These are phyloP conservation scores for Rhodomyrtus tomentosa DNA, from an alignment of 345 rosid species.

Conservation along the genomic window DNA sequence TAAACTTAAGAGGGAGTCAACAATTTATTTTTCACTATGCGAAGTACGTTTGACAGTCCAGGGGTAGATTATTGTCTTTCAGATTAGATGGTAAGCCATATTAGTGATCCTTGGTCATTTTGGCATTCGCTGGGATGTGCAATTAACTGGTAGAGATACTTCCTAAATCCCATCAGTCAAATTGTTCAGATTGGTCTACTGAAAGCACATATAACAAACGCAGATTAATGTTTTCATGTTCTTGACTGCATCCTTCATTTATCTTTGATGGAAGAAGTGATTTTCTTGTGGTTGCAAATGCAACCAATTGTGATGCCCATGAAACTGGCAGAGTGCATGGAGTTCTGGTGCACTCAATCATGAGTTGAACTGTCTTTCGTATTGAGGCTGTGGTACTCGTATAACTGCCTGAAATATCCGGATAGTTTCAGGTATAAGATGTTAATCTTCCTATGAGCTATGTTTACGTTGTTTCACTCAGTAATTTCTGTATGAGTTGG, in stretches of 20 bases:
- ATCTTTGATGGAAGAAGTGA: not conserved
- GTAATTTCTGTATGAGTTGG: not conserved
- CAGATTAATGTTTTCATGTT: not conserved
- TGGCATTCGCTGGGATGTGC: not conserved
- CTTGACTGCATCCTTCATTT: not conserved
- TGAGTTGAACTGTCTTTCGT: not conserved
- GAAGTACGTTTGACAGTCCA: not conserved
- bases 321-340: not conserved
- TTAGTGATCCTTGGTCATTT: not conserved
- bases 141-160: not conserved
- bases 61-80: not conserved
- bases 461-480: not conserved
- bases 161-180: not conserved
- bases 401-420: not conserved
- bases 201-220: not conserved
- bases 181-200: not conserved
- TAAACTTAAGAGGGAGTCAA: not conserved
- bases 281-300: not conserved
- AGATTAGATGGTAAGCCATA: not conserved
- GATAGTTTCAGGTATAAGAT: not conserved
- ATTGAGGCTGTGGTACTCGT: not conserved
- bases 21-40: not conserved
- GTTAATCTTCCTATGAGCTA: not conserved
- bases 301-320: not conserved
- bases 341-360: not conserved